These are phyloP conservation scores for Calonectria ilicicola DNA, from an alignment of 2,329 filamentous ascomycete genomes.

Conservation along the genomic window DNA sequence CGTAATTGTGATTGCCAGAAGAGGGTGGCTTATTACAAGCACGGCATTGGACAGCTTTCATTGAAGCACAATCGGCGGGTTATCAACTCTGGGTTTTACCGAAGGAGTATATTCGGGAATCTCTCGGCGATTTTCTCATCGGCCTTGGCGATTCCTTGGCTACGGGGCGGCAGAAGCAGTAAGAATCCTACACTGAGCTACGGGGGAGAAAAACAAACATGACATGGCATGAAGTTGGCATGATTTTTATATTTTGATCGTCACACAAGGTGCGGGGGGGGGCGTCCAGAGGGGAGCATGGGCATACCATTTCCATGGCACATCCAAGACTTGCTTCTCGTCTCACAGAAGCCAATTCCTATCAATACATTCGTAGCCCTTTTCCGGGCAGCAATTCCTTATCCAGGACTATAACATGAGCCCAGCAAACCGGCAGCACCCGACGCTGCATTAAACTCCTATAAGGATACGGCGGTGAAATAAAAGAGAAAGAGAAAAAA, in stretches of 20 bases:
- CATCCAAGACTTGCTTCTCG: neutral
- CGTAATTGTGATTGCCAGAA: neutral
- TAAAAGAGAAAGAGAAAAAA: constrained; percentile 10
- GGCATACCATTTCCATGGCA: constrained; percentile 14
- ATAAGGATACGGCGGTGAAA: constrained; percentile 15
- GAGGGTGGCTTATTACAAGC: no score
- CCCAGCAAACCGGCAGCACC: constrained; percentile 37
- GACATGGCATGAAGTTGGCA: neutral
- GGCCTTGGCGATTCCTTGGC: no score
- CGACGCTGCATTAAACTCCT: constrained; percentile 40
- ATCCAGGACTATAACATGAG: constrained; percentile 19
- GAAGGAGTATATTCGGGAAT: no score
- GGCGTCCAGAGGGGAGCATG: neutral
- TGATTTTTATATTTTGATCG: constrained; percentile 5
- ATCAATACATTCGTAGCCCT: constrained; percentile 16
- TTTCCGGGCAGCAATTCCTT: neutral
- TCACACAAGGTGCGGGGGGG: neutral
- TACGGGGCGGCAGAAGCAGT: no score
- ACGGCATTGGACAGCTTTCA: no score
- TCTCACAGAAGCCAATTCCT: neutral
- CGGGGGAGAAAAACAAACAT: no score
- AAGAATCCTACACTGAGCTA: no score
- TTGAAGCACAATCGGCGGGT: no score
- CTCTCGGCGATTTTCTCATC: no score
- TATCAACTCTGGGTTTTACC: no score